These are phyloP conservation scores for Aspergillus sp. DNA, from an alignment of 2,329 filamentous ascomycete genomes.

Conservation along the genomic window DNA sequence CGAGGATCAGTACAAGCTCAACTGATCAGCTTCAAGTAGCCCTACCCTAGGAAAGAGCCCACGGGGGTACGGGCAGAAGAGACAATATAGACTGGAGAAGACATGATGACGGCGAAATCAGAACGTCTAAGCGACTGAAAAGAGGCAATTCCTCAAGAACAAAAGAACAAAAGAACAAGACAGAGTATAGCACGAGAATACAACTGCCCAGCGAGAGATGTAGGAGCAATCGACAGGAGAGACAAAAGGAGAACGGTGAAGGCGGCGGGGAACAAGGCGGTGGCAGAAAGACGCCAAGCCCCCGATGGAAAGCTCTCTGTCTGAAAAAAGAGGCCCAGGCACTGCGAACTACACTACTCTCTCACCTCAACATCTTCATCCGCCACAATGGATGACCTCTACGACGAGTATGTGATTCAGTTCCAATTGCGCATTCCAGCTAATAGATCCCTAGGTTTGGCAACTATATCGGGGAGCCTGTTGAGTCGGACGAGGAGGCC, in stretches of 20 bases:
- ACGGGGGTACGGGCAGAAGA: conserved; percentile 83
- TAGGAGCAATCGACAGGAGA: neutral
- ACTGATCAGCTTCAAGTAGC: conserved; percentile 7
- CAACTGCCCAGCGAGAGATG: neutral
- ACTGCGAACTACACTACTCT: neutral
- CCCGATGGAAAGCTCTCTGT: too few relatives aligned
- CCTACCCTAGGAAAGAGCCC: conserved; percentile 87
- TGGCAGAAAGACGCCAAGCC: conserved; percentile 4
- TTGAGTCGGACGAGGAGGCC: conserved; percentile 78
- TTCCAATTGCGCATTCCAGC: conserved; percentile 10
- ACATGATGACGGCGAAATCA: conserved; percentile 56
- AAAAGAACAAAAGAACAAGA: neutral
- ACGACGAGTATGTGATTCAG: conserved; percentile 65
- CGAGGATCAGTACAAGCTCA: conserved; percentile 8
- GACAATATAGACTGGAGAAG: conserved; percentile 90
- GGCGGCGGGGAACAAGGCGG: neutral
- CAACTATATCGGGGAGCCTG: conserved; percentile 94
- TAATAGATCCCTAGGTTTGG: conserved; percentile 59
- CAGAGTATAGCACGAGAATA: neutral
- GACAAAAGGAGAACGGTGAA: neutral
- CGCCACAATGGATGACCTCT: conserved; percentile 77
- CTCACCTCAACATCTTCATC: neutral
- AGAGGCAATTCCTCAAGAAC: neutral
- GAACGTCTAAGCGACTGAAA: neutral
- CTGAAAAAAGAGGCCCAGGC: conserved; percentile 6